Conservation (phyloP, 345 rosid genomes). For the Fremontodendron californicum region DNA sequence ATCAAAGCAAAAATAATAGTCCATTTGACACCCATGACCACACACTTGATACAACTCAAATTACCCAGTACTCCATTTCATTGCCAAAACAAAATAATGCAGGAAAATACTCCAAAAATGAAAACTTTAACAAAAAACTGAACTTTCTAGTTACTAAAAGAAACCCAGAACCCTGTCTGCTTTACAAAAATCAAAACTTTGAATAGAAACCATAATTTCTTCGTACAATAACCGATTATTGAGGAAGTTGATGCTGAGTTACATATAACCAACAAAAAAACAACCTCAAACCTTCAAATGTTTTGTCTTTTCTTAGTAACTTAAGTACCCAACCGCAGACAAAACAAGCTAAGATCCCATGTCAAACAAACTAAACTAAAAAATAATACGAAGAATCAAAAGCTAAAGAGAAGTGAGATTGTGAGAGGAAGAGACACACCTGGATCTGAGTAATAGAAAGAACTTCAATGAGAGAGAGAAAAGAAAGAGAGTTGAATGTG, state of each 20-base stretch:
- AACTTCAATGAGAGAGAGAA: conserved; percentile 8
- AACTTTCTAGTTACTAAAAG: not conserved
- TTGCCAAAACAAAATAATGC: not conserved
- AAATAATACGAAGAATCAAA: not conserved
- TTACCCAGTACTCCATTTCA: not conserved
- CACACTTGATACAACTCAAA: not conserved
- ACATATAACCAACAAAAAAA: conserved; percentile 9
- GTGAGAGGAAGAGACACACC: conserved; percentile 41
- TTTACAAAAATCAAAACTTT: not conserved
- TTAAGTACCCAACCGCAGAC: conserved; percentile 20
- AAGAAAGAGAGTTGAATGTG: conserved; percentile 5
- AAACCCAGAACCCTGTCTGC: not conserved
- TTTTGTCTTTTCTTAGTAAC: not conserved
- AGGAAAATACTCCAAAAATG: not conserved
- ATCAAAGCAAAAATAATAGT: not conserved
- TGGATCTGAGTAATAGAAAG: conserved; percentile 41
- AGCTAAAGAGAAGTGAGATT: conserved; percentile 5
- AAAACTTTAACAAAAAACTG: not conserved
- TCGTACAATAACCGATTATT: not conserved
- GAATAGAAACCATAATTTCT: not conserved
- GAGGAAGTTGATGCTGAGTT: not conserved
- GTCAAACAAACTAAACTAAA: conserved; percentile 7
- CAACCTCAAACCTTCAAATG: conserved; percentile 11
- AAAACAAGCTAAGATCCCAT: conserved; percentile 5
- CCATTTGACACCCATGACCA: not conserved